Evolutionary conservation across 257 asterid genomes (phyloP).

Genomic region (Primulina tabacum): DNA sequence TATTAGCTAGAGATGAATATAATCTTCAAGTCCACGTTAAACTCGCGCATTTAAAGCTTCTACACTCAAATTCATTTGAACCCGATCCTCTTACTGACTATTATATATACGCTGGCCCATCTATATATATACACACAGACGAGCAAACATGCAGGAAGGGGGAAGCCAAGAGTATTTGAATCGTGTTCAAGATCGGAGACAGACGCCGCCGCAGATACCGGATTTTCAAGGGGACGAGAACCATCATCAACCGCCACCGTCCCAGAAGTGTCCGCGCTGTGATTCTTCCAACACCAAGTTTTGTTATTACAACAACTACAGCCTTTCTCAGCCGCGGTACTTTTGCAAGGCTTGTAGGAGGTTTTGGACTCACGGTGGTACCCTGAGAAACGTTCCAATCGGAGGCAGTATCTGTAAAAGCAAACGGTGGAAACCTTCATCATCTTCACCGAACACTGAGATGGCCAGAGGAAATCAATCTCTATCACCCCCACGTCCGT

Average conservation of each 20-base stretch:
- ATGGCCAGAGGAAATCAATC: constrained; percentile 10
- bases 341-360: constrained; percentile 49
- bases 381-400: constrained; percentile 54
- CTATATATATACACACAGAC: too few species aligned
- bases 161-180: too few species aligned
- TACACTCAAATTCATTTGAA: too few species aligned
- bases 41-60: too few species aligned
- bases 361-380: constrained; percentile 60
- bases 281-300: constrained; percentile 51
- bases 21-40: too few species aligned
- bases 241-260: constrained; percentile 26
- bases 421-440: constrained; percentile 21
- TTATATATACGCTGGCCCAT: too few species aligned
- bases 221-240: too few species aligned
- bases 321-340: constrained; percentile 58
- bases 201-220: too few species aligned
- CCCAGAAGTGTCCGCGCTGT: constrained; percentile 53
- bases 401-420: constrained; percentile 50
- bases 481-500: constrained; percentile 8
- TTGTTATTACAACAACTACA: constrained; percentile 59
- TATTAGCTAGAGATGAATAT: too few species aligned
- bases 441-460: constrained; percentile 19
- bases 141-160: too few species aligned
- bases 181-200: too few species aligned
- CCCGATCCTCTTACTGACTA: too few species aligned